These are phyloP conservation scores for Colletotrichum tropicale DNA, from an alignment of 2,329 filamentous ascomycete species.

Conservation along the genomic window DNA sequence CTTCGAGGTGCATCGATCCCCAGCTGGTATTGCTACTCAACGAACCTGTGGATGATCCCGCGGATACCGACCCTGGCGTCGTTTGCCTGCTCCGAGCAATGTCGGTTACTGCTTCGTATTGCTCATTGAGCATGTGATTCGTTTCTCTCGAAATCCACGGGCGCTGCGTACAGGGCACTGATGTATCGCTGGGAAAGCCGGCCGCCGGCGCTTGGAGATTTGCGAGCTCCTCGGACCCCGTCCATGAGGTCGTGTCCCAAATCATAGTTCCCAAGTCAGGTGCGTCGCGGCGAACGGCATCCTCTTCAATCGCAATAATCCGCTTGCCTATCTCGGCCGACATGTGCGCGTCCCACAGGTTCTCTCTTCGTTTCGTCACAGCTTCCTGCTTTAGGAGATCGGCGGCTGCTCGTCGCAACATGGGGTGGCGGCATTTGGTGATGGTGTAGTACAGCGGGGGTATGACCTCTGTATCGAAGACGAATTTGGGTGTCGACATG, in stretches of 20 bases:
- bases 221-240: not conserved
- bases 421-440: conserved; percentile 44
- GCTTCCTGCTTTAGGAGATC: conserved; percentile 35
- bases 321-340: conserved; percentile 35
- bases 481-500: conserved; percentile 29
- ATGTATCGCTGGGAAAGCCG: not conserved
- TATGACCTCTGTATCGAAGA: conserved; percentile 47
- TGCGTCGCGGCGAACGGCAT: not conserved
- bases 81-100: not conserved
- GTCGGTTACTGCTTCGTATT: not conserved
- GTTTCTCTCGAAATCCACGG: not conserved
- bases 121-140: not conserved
- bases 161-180: not conserved
- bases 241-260: not conserved
- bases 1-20: conserved; percentile 15
- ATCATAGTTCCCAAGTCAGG: not conserved
- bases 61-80: not conserved
- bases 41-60: not conserved
- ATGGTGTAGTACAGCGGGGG: conserved; percentile 46
- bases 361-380: conserved; percentile 38
- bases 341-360: conserved; percentile 40
- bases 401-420: conserved; percentile 41
- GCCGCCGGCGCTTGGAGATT: not conserved
- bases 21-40: not conserved
- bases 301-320: conserved; percentile 41